Percentiles rank a stretch among this genome's conserved stretches.
Conservation (phyloP, 768 basidiomycete species). For the Termitomyces sp. region DNA sequence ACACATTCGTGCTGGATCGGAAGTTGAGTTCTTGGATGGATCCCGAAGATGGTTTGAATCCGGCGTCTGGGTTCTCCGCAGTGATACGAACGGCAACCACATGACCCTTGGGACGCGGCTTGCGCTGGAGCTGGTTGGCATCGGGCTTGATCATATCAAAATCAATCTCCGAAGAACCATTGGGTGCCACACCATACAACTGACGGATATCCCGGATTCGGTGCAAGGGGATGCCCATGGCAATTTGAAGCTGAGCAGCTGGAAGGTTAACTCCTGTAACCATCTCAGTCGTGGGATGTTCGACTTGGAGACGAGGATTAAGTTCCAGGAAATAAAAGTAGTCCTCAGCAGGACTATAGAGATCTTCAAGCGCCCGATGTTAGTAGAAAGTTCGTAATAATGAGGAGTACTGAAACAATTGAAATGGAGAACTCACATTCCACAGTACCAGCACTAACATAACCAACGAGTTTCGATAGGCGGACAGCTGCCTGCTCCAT, state of each 20-base stretch:
- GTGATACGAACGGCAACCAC: slow-evolving; percentile 99
- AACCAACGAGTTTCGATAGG: slow-evolving; percentile 97
- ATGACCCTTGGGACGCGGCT: slow-evolving; percentile 95
- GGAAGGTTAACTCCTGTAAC: slow-evolving; percentile 98
- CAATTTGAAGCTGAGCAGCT: slow-evolving; percentile 93
- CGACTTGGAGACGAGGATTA: slow-evolving; percentile 98
- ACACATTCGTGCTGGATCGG: slow-evolving; percentile 98
- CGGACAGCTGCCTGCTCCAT: slow-evolving; percentile 99
- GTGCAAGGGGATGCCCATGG: slow-evolving; percentile 97
- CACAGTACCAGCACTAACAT: slow-evolving; percentile 97
- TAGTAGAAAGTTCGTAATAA: background rate
- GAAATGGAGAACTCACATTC: slow-evolving; percentile 60
- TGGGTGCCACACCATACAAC: slow-evolving; percentile 90
- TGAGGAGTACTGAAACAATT: slow-evolving; percentile 2
- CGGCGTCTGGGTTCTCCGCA: slow-evolving; percentile 98
- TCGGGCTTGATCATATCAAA: slow-evolving; percentile 94
- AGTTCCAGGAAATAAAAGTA: slow-evolving; percentile 97
- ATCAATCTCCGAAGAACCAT: slow-evolving; percentile 88
- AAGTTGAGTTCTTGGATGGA: slow-evolving; percentile 98
- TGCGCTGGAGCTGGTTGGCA: slow-evolving; percentile 83
- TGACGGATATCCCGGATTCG: slow-evolving; percentile 94
- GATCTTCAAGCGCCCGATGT: slow-evolving; percentile 44
- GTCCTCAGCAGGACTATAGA: slow-evolving; percentile 92
- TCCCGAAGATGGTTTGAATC: slow-evolving; percentile 98
- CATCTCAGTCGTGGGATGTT: slow-evolving; percentile 99